Conservation (phyloP, 139 green algal genomes). For the Picochlorum sp. region DNA sequence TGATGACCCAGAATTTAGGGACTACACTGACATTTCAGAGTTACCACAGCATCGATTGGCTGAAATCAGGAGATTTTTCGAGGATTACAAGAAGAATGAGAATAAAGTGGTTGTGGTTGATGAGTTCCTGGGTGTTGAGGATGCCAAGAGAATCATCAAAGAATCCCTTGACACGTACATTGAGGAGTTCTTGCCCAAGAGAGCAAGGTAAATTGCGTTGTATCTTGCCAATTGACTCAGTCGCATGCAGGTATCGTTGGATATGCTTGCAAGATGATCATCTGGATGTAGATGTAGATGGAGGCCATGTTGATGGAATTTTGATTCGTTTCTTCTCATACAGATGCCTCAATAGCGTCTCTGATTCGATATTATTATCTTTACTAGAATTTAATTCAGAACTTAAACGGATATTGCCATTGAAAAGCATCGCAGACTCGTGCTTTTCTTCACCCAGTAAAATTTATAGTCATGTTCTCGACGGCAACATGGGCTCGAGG, state of each 20-base stretch:
- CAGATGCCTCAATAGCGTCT: too few relatives aligned
- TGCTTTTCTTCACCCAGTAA: too few relatives aligned
- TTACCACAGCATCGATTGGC: slow-evolving; percentile 76
- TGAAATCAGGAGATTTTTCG: slow-evolving; percentile 84
- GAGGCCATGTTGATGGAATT: not conserved
- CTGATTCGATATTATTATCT: too few relatives aligned
- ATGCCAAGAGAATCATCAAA: slow-evolving; percentile 62
- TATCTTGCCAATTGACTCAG: not conserved
- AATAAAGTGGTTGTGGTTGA: slow-evolving; percentile 91
- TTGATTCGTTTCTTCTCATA: too few relatives aligned
- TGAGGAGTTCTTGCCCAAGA: slow-evolving; percentile 67
- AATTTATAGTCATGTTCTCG: too few relatives aligned
- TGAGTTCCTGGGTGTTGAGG: slow-evolving; percentile 72
- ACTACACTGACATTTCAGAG: slow-evolving; percentile 81
- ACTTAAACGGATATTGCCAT: too few relatives aligned
- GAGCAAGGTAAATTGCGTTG: slow-evolving; percentile 25
- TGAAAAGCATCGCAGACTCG: too few relatives aligned
- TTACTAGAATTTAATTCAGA: too few relatives aligned
- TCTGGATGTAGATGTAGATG: not conserved
- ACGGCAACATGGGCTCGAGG: too few relatives aligned
- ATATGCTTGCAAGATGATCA: too few relatives aligned
- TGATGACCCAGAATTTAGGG: slow-evolving; percentile 86
- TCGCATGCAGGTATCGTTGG: not conserved
- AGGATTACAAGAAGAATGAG: slow-evolving; percentile 97
- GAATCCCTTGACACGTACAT: slow-evolving; percentile 60